Evolutionary conservation across 768 basidiomycete genomes (phyloP), one percentile per base, ranked within the genome.

Genomic region (Polyporus arcularius): DNA sequence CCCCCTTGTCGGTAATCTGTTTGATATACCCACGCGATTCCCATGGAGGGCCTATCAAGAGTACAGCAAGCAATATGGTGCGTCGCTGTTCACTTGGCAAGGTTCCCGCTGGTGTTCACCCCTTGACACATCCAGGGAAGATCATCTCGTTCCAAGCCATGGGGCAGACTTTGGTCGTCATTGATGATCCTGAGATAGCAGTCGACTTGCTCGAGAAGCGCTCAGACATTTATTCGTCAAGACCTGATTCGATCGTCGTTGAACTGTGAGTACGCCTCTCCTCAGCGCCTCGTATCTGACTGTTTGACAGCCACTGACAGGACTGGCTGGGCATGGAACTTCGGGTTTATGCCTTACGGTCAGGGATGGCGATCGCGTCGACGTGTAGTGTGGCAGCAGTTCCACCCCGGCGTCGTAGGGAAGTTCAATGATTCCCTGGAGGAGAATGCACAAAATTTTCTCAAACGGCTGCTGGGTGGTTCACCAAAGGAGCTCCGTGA

Each of bases 201-300:
- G 26, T 38, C 14, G 70, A 73, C 18, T 57, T 73, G 11, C 55
- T 73, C 12, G 68, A 72, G 38, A 72, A 67, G 43, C 61, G 68
- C 5, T 67, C 67, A 28, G 54, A 52, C 7, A 65, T 65, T 1
- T 67, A 68, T 47, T 71, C 71, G 0, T 75, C 74, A 61, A 67
- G 80, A 0, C 67, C 71, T 30, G 18, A 52, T 1, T 39, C 40
- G 14, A 35, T 15, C 2, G 40, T 43, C 12, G 35, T 28, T 11
- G 26, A 47, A 4, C 21, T 59, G 58, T 59, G 30, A n/a, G 41
- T 28, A 8, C 35, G 3, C 35, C 2, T 35, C 21, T 45, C 21
- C 14, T n/a, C 7, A 45, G 2, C 7, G 35, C 21, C 16, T 26
- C 16, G 16, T n/a, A n/a, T 18, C 43, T 7, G 9, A 16, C 16